Evolutionary conservation across 495 filamentous ascomycete genomes (phyloP).

Genomic region (Hyaloscypha hepaticicola): DNA sequence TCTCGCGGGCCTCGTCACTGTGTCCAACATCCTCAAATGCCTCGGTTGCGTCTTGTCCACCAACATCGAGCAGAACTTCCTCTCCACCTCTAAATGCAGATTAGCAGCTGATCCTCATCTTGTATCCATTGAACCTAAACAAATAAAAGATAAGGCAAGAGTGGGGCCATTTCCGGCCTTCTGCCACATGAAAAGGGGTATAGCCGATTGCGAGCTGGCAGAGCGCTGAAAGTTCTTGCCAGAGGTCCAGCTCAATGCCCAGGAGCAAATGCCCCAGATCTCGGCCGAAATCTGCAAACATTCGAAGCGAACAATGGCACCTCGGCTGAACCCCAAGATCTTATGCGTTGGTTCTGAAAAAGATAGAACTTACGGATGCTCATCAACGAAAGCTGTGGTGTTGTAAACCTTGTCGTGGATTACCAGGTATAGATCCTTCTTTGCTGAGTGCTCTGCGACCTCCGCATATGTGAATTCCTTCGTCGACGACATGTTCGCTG

Average conservation of each 20-base stretch:
- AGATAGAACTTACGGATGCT: slow-evolving; percentile 87
- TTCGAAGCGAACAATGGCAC: not conserved
- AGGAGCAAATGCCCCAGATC: not conserved
- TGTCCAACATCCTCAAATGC: slow-evolving; percentile 99
- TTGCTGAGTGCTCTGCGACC: slow-evolving; percentile 82
- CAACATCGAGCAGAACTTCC: slow-evolving; percentile 96
- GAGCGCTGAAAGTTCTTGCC: not conserved
- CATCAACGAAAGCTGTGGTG: slow-evolving; percentile 82
- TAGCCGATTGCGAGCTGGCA: not conserved
- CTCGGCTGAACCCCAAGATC: not conserved
- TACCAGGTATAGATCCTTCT: slow-evolving; percentile 93
- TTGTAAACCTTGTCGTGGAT: slow-evolving; percentile 98
- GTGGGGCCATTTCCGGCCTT: slow-evolving; percentile 11
- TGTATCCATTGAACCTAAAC: not conserved
- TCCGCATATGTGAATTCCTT: slow-evolving; percentile 78
- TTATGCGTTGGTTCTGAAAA: not conserved
- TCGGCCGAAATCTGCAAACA: not conserved
- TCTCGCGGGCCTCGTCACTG: slow-evolving; percentile 97
- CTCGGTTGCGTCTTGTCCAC: slow-evolving; percentile 94
- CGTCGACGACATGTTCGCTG: slow-evolving; percentile 55
- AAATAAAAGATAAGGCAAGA: slow-evolving; percentile 13
- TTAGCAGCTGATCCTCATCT: slow-evolving; percentile 18
- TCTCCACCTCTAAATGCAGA: slow-evolving; percentile 76
- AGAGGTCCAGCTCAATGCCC: not conserved
- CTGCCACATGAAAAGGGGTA: not conserved